A percentile compares a stretch with the other conserved stretches of the same genome.
Evolutionary conservation across 345 rosid genomes (phyloP).

Genomic region (Linum tenue): DNA sequence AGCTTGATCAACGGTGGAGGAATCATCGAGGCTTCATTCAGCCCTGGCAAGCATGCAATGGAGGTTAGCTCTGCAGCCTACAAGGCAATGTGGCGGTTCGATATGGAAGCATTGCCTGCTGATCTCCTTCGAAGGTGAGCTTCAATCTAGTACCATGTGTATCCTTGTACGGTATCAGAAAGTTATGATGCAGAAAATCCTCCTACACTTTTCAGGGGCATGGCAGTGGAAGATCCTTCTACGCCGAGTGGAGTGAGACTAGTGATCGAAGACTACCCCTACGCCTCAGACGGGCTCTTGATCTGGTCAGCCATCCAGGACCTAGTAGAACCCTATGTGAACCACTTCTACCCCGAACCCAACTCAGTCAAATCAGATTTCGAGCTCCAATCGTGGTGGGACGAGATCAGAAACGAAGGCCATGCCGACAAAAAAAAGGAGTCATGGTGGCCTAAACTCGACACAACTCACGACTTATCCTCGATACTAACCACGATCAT

Average conservation of each 20-base stretch:
- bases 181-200: background rate
- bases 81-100: constrained; percentile 70
- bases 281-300: constrained; percentile 84
- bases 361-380: constrained; percentile 49
- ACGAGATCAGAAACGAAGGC: constrained; percentile 83
- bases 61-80: constrained; percentile 91
- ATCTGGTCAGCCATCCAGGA: constrained; percentile 80
- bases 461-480: constrained; percentile 61
- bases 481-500: constrained; percentile 62
- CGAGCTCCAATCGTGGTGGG: constrained; percentile 95
- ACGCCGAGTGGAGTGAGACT: constrained; percentile 62
- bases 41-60: constrained; percentile 72
- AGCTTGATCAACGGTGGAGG: constrained; percentile 91
- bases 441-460: constrained; percentile 92
- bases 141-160: too few relatives aligned
- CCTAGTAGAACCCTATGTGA: constrained; percentile 61
- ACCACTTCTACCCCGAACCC: constrained; percentile 59
- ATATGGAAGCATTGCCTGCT: constrained; percentile 89
- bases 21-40: constrained; percentile 73
- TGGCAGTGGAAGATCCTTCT: constrained; percentile 88
- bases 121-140: constrained; percentile 78
- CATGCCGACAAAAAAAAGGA: constrained; percentile 73
- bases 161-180: background rate
- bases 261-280: constrained; percentile 83
- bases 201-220: constrained; percentile 40